phyloP scores from a whole-genome alignment of 2,329 filamentous ascomycete species.

The Talaromyces amestolkiae region DNA sequence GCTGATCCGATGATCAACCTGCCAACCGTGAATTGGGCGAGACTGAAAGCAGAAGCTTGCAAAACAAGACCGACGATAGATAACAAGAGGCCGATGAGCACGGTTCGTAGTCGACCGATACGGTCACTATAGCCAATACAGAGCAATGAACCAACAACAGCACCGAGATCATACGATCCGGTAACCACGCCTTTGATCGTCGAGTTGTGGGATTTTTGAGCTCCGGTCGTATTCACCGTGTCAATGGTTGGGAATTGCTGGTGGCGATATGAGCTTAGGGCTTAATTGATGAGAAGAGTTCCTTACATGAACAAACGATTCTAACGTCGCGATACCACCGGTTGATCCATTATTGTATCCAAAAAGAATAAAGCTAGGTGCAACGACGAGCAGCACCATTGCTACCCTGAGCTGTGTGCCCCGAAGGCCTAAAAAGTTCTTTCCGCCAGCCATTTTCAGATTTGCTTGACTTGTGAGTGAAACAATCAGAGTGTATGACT shows the following conservation, averaged over 20 bases:
- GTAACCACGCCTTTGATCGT: constrained; percentile 48
- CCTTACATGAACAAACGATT: constrained; percentile 14
- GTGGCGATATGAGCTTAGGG: not conserved
- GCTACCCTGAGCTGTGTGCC: constrained; percentile 66
- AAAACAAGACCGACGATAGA: constrained; percentile 46
- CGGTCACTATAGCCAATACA: constrained; percentile 48
- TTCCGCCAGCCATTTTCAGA: not conserved
- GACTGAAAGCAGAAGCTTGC: constrained; percentile 45
- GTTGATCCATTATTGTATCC: constrained; percentile 18
- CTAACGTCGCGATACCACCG: constrained; percentile 6
- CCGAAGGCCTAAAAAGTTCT: constrained; percentile 61
- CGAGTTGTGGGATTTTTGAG: constrained; percentile 44
- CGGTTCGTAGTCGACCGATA: constrained; percentile 47
- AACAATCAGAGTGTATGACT: not conserved
- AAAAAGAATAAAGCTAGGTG: constrained; percentile 13
- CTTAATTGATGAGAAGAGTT: too few relatives aligned
- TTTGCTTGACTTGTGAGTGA: not conserved
- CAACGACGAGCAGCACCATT: constrained; percentile 59
- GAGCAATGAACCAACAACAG: constrained; percentile 47
- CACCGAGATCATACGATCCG: constrained; percentile 48
- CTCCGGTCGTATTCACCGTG: constrained; percentile 45
- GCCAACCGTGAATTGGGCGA: constrained; percentile 48
- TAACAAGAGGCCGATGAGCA: constrained; percentile 42
- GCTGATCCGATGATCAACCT: constrained; percentile 47
- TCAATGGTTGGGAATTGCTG: constrained; percentile 51